Evolutionary conservation across 352 stramenopile species (phyloP).

Genomic region (Aphanomyces cochlioides): DNA sequence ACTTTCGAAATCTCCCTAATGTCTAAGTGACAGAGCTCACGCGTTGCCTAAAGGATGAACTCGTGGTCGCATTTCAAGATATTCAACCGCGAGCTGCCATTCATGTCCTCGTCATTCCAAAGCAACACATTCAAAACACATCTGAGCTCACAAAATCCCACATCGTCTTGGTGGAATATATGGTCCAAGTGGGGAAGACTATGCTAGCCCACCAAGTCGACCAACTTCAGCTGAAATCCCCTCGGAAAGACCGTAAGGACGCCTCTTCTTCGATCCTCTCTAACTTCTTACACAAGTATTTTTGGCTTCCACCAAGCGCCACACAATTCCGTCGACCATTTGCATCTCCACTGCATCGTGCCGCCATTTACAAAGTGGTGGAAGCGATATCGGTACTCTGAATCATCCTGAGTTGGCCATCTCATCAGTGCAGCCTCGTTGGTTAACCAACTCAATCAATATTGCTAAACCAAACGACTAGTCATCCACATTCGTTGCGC

Average conservation of each 20-base stretch:
- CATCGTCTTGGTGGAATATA: conserved; percentile 24
- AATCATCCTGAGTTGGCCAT: neutral
- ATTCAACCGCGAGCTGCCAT: conserved; percentile 4
- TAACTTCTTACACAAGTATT: neutral
- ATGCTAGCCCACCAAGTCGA: conserved; percentile 7
- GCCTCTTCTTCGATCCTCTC: too few relatives aligned
- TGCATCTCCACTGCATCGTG: conserved; percentile 26
- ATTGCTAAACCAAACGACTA: too few relatives aligned
- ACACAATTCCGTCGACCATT: conserved; percentile 21
- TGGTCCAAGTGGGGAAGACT: conserved; percentile 15
- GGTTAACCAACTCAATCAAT: neutral
- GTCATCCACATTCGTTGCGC: too few relatives aligned
- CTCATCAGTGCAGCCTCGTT: neutral
- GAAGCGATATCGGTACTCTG: conserved; percentile 12
- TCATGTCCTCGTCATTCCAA: conserved; percentile 28
- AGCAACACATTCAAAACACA: conserved; percentile 28
- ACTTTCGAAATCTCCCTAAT: too few relatives aligned
- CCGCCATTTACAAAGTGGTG: conserved; percentile 18
- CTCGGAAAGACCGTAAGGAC: too few relatives aligned
- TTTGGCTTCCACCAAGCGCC: conserved; percentile 29
- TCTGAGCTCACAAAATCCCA: neutral
- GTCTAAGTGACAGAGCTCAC: too few relatives aligned
- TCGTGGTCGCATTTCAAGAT: conserved; percentile 24
- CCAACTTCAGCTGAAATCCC: too few relatives aligned
- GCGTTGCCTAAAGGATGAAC: neutral